Evolutionary conservation across 1,284 basidiomycete genomes (phyloP).

Genomic region (Boletus nobilissimus): DNA sequence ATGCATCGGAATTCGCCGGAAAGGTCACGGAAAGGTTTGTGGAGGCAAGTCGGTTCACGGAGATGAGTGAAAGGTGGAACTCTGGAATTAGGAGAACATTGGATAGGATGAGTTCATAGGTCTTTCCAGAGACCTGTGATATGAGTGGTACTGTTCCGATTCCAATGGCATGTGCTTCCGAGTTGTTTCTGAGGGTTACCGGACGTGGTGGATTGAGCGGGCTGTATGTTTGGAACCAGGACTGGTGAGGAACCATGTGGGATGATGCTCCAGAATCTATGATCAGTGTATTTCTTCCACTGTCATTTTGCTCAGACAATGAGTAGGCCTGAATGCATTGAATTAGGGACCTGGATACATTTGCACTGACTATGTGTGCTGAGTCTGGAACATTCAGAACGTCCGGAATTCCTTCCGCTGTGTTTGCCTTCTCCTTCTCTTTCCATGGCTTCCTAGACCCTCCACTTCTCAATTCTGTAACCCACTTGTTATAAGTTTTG

Average conservation of each 20-base stretch:
- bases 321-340: background rate
- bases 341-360: too few relatives aligned
- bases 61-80: background rate
- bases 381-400: background rate
- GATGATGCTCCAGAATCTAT: slow-evolving; percentile 3
- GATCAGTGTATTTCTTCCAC: too few relatives aligned
- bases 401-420: too few relatives aligned
- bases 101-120: background rate
- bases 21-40: too few relatives aligned
- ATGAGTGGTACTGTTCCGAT: background rate
- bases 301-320: background rate
- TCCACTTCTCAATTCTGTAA: too few relatives aligned
- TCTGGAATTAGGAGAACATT: background rate
- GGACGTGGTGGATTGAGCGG: background rate
- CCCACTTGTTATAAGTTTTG: too few relatives aligned
- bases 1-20: too few relatives aligned
- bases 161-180: background rate
- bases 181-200: background rate
- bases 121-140: background rate
- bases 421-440: too few relatives aligned
- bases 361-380: too few relatives aligned
- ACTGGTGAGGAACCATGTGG: background rate
- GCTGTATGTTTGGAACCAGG: background rate
- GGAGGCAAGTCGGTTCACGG: too few relatives aligned
- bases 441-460: too few relatives aligned